Evolutionary conservation across 768 basidiomycete genomes (phyloP).

Genomic region (Kwoniella sp.): DNA sequence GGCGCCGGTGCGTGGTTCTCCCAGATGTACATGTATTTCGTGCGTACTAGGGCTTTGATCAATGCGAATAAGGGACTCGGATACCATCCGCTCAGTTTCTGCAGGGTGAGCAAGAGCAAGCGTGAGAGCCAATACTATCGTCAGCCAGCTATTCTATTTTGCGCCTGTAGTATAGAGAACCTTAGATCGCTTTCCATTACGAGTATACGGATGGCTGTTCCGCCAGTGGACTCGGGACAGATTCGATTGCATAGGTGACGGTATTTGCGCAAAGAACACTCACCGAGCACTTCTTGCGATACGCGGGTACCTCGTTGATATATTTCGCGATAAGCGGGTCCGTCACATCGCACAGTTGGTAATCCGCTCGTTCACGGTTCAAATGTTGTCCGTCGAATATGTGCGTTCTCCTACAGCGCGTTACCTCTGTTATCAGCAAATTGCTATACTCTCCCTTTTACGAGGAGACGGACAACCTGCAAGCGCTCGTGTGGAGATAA

Average conservation of each 20-base stretch:
- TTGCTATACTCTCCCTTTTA: too few species aligned
- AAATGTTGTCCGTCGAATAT: constrained; percentile 83
- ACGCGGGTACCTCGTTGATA: constrained; percentile 72
- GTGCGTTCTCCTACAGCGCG: constrained; percentile 63
- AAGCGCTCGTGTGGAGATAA: neutral
- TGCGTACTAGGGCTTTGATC: constrained; percentile 79
- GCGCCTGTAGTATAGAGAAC: too few species aligned
- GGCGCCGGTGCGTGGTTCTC: constrained; percentile 58
- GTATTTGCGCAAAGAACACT: constrained; percentile 57
- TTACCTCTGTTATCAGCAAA: neutral
- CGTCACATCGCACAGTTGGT: constrained; percentile 87
- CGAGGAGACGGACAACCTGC: neutral
- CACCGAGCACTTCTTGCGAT: constrained; percentile 75
- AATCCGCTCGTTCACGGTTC: constrained; percentile 84
- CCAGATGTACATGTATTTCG: constrained; percentile 75
- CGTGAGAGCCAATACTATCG: constrained; percentile 24
- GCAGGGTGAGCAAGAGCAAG: neutral
- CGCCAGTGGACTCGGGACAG: constrained; percentile 1
- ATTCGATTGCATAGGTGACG: too few species aligned
- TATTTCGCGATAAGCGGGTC: constrained; percentile 81
- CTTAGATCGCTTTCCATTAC: too few species aligned
- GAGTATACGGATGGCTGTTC: too few species aligned
- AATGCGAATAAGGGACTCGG: constrained; percentile 72
- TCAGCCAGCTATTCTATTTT: neutral
- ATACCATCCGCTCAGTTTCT: constrained; percentile 75